Evolutionary conservation across 2,329 filamentous ascomycete genomes (phyloP).

Genomic region (Trichoderma semiorbis): DNA sequence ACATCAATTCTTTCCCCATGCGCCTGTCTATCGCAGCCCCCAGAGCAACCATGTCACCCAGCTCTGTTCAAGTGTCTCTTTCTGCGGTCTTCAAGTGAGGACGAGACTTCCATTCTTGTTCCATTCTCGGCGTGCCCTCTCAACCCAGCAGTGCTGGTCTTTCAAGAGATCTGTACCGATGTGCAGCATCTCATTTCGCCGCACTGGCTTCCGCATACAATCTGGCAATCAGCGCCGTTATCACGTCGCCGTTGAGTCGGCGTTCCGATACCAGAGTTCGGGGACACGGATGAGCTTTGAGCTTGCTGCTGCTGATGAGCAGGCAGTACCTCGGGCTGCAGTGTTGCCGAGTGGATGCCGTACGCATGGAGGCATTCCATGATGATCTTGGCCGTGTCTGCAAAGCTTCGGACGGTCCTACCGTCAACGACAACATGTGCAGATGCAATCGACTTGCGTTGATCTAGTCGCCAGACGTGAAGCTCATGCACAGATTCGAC

Average conservation of each 20-base stretch:
- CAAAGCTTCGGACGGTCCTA: constrained; percentile 54
- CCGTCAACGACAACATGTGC: constrained; percentile 64
- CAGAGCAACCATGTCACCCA: neutral
- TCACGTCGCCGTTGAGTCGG: constrained; percentile 21
- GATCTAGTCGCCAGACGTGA: constrained; percentile 70
- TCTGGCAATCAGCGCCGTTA: constrained; percentile 41
- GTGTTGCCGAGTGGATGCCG: constrained; percentile 66
- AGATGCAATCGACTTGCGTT: constrained; percentile 66
- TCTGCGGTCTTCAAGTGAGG: neutral
- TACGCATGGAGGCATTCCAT: constrained; percentile 69
- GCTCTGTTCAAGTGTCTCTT: neutral
- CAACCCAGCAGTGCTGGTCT: neutral
- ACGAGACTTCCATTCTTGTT: neutral
- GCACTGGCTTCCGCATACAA: constrained; percentile 50
- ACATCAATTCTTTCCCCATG: neutral
- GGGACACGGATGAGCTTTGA: constrained; percentile 15
- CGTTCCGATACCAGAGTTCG: constrained; percentile 19
- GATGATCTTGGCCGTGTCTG: constrained; percentile 57
- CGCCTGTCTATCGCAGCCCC: too few species aligned
- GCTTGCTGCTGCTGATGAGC: neutral
- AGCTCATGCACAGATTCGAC: constrained; percentile 67
- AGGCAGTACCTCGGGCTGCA: constrained; percentile 59
- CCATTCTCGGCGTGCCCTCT: neutral
- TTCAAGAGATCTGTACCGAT: constrained; percentile 2
- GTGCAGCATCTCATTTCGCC: constrained; percentile 51